Evolutionary conservation across 129 eudicot species (phyloP).

Genomic region (Chrysanthemum lavandulifolium): DNA sequence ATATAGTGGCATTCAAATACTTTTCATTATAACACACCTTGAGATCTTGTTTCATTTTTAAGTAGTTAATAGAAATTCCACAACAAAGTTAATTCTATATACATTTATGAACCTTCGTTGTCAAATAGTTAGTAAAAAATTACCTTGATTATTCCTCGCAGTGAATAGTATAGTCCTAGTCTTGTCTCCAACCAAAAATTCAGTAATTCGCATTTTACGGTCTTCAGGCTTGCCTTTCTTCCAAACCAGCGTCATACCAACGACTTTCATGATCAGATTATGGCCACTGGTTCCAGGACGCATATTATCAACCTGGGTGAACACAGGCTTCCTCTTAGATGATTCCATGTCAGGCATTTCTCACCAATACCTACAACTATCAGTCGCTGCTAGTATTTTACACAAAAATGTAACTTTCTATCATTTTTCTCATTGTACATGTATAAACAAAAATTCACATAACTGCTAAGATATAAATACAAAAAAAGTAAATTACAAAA

Average conservation of each 20-base stretch:
- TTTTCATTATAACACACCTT: no score
- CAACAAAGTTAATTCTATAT: no score
- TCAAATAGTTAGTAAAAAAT: neutral
- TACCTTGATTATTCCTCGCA: constrained; percentile 84
- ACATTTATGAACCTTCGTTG: no score
- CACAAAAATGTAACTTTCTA: no score
- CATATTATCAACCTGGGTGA: constrained; percentile 70
- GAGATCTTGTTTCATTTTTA: no score
- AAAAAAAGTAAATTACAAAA: no score
- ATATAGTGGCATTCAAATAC: no score
- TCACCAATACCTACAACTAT: constrained; percentile 14
- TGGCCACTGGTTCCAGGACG: constrained; percentile 75
- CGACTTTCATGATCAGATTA: constrained; percentile 62
- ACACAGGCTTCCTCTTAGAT: constrained; percentile 73
- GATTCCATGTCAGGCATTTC: constrained; percentile 66
- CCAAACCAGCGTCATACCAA: constrained; percentile 56
- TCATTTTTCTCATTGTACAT: no score
- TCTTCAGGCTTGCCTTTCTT: constrained; percentile 73
- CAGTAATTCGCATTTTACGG: constrained; percentile 70
- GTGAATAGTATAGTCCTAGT: constrained; percentile 73
- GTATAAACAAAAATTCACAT: neutral
- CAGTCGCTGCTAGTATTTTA: no score
- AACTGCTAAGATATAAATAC: neutral
- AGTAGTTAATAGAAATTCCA: no score
- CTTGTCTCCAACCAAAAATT: constrained; percentile 79